A percentile compares a stretch with the other conserved stretches of the same genome.
Evolutionary conservation across 176 grass and related monocot genomes (phyloP).

Genomic region (Eragrostis curvula): DNA sequence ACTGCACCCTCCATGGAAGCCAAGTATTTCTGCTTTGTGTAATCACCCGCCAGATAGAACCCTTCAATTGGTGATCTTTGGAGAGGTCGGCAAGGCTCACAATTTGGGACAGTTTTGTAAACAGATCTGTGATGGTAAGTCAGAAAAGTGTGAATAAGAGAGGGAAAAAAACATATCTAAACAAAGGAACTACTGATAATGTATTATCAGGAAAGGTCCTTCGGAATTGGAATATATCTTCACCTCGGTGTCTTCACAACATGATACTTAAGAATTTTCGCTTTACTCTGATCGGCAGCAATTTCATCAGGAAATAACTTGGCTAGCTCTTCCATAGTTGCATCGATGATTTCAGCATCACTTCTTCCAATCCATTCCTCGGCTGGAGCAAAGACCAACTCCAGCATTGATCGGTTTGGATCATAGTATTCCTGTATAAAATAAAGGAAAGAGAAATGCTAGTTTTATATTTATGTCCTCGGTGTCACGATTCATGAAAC

Average conservation of each 20-base stretch:
- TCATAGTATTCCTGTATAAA: constrained; percentile 93
- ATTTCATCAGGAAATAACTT: constrained; percentile 98
- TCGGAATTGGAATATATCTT: constrained; percentile 7
- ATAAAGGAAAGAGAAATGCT: not conserved
- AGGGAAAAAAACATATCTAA: not conserved
- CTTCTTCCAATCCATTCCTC: constrained; percentile 91
- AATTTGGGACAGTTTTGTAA: constrained; percentile 91
- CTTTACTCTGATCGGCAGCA: constrained; percentile 87
- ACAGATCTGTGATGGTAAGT: constrained; percentile 69
- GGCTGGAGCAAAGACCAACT: constrained; percentile 94
- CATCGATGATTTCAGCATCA: constrained; percentile 85
- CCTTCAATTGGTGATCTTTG: constrained; percentile 94
- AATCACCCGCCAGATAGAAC: constrained; percentile 88
- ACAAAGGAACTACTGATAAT: not conserved
- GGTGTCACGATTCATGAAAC: constrained; percentile 7
- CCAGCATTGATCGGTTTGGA: constrained; percentile 90
- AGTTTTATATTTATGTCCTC: not conserved
- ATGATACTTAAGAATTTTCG: constrained; percentile 92
- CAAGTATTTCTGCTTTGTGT: constrained; percentile 98
- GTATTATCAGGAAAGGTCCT: not conserved
- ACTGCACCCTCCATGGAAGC: constrained; percentile 98
- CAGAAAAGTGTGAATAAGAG: not conserved
- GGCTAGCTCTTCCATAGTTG: constrained; percentile 88
- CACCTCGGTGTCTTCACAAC: constrained; percentile 94
- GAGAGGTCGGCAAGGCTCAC: constrained; percentile 82